phyloP scores from a whole-genome alignment of 331 rosid genomes.

The Pyrus hybrid region DNA sequence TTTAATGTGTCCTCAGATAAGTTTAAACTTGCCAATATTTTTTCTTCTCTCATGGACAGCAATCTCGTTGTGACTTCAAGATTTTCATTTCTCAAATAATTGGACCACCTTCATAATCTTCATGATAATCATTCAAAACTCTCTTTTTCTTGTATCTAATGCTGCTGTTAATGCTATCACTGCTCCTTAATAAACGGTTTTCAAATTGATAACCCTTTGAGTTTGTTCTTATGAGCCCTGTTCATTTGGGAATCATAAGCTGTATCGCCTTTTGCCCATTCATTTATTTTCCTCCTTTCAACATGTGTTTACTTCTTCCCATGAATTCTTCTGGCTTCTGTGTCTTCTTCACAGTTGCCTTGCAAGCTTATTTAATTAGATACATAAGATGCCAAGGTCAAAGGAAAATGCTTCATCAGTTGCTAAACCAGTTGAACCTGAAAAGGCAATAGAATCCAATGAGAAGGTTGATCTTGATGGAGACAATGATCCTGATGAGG shows the following conservation, averaged over 20 bases:
- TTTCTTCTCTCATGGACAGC: slow-evolving; percentile 19
- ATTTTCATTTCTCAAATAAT: slow-evolving; percentile 31
- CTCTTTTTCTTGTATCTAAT: slow-evolving; percentile 38
- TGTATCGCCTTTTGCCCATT: slow-evolving; percentile 66
- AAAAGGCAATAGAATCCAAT: slow-evolving; percentile 35
- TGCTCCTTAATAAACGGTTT: slow-evolving; percentile 39
- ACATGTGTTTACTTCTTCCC: slow-evolving; percentile 83
- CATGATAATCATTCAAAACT: slow-evolving; percentile 27
- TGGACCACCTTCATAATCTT: slow-evolving; percentile 39
- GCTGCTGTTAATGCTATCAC: slow-evolving; percentile 37
- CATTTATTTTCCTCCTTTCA: slow-evolving; percentile 76
- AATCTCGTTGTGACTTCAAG: slow-evolving; percentile 34
- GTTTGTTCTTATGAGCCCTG: slow-evolving; percentile 44
- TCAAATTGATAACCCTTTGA: slow-evolving; percentile 35
- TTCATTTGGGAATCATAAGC: slow-evolving; percentile 49
- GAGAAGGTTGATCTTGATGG: slow-evolving; percentile 42
- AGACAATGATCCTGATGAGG: slow-evolving; percentile 40
- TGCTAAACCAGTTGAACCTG: slow-evolving; percentile 55
- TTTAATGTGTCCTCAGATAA: slow-evolving; percentile 29
- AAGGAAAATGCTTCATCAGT: slow-evolving; percentile 56
- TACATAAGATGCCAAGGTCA: slow-evolving; percentile 74
- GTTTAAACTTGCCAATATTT: slow-evolving; percentile 37
- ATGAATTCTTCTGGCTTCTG: slow-evolving; percentile 95
- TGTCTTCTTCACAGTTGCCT: slow-evolving; percentile 97
- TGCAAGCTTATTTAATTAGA: slow-evolving; percentile 72